Conservation (phyloP, 2,329 filamentous ascomycete species). For the Elsinoe ampelina region DNA sequence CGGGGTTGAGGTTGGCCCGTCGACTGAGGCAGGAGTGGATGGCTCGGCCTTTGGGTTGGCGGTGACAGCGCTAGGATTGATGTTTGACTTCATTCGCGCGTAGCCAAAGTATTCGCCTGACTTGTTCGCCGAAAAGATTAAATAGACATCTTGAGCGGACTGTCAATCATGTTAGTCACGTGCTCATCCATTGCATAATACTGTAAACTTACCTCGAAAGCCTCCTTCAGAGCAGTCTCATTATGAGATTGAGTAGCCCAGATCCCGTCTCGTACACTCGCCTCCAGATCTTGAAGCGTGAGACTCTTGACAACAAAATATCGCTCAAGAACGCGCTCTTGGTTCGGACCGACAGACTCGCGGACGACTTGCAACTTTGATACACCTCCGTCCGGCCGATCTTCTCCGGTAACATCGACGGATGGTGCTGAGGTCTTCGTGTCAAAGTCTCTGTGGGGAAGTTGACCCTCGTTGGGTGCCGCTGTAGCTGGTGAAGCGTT, state of each 20-base stretch:
- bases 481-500: too few species aligned
- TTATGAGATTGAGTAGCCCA: constrained; percentile 97
- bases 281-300: constrained; percentile 79
- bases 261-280: constrained; percentile 76
- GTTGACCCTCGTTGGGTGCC: too few species aligned
- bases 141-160: constrained; percentile 73
- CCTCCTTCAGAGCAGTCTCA: constrained; percentile 70
- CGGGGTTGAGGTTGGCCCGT: constrained; percentile 68
- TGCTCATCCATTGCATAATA: too few species aligned
- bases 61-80: constrained; percentile 61
- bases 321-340: constrained; percentile 49
- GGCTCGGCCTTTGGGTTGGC: constrained; percentile 35
- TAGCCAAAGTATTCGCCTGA: constrained; percentile 96
- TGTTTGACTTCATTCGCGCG: constrained; percentile 77
- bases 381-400: neutral
- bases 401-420: neutral
- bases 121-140: constrained; percentile 95
- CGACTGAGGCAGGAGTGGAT: constrained; percentile 43
- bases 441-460: too few species aligned
- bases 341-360: neutral
- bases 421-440: neutral
- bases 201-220: constrained; percentile 57
- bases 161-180: constrained; percentile 28
- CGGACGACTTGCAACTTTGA: neutral
- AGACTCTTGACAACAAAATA: constrained; percentile 93